Conservation (phyloP, 2,329 filamentous ascomycete genomes). For the Diaporthe capsici region DNA sequence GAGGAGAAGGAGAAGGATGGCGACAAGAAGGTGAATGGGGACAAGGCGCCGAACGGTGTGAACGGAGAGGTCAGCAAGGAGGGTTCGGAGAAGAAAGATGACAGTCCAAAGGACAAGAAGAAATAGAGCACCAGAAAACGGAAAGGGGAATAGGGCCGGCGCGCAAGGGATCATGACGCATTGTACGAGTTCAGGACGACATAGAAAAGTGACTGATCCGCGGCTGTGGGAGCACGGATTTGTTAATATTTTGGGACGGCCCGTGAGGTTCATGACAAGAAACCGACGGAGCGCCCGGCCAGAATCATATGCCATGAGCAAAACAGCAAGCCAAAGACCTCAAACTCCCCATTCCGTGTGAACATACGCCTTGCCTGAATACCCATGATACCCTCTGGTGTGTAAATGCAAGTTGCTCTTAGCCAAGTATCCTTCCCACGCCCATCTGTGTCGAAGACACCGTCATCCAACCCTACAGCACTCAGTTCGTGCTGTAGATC, state of each 20-base stretch:
- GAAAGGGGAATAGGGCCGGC: slow-evolving; percentile 39
- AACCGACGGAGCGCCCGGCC: slow-evolving; percentile 29
- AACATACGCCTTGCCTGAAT: neutral
- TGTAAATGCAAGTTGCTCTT: neutral
- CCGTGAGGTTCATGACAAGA: slow-evolving; percentile 40
- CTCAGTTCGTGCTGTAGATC: slow-evolving; percentile 29
- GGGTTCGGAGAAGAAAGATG: slow-evolving; percentile 54
- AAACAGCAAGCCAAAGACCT: slow-evolving; percentile 9
- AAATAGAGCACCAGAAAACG: slow-evolving; percentile 51
- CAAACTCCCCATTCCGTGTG: neutral
- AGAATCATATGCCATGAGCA: slow-evolving; percentile 40
- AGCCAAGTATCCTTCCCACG: neutral
- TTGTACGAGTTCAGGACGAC: slow-evolving; percentile 46
- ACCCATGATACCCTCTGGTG: neutral
- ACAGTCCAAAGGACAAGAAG: slow-evolving; percentile 64
- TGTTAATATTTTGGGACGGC: slow-evolving; percentile 46
- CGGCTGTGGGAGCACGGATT: slow-evolving; percentile 40
- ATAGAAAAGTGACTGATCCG: slow-evolving; percentile 42
- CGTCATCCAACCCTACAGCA: neutral
- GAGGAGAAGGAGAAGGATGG: slow-evolving; percentile 71
- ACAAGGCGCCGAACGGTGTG: slow-evolving; percentile 55
- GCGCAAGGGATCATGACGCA: slow-evolving; percentile 33
- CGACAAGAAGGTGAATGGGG: slow-evolving; percentile 68
- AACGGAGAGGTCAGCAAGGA: slow-evolving; percentile 66
- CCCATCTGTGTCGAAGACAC: no score